Evolutionary conservation across 1,284 basidiomycete genomes (phyloP), one percentile per base, ranked within the genome.

Genomic region (Sporisorium exsertum): DNA sequence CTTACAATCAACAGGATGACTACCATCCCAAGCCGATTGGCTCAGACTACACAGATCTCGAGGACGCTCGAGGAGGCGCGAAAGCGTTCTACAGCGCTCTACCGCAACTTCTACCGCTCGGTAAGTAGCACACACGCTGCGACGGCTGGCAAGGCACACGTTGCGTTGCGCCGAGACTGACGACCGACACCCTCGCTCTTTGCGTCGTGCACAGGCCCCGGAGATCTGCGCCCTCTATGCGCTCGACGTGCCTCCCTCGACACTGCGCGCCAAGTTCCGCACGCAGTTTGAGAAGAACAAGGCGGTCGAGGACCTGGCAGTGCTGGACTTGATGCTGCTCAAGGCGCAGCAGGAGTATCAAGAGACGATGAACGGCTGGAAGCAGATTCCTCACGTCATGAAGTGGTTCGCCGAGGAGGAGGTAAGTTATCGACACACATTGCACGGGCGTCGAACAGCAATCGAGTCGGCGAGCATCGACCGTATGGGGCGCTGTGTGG

Each of bases 291-390:
- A 99, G 87, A 89, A 89, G 79, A 92, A 95, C 88, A 90, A 92
- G 70, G 88, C 92, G 81, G 90, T 97, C 56, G 90, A 91, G 57
- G 94, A 99, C 87, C 87, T 91, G 35, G 90, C 91, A 61, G 91
- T 93, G 47, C 91, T 97, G 85, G 94, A 99, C 86, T 88, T 97
- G 56, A 89, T 98, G 79, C 86, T 98, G 55, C 89, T 92, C 86
- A 98, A 98, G 89, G 90, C 90, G 70, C 88, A 91, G 74, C 91
- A 91, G 87, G 95, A 97, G 81, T 95, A 91, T 85, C 97, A 99
- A 88, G 97, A 87, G 89, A 92, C 92, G 52, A 89, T 97, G 89
- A 97, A 97, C 85, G 90, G 89, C 79, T 97, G 95, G 95, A 95
- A 95, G 86, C 92, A 93, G 88, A 86, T 87, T 77, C 87, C 83